Percentiles rank a stretch among this genome's conserved stretches.
Evolutionary conservation across 83 land plant genomes (phyloP).

Genomic region (Picea abies): DNA sequence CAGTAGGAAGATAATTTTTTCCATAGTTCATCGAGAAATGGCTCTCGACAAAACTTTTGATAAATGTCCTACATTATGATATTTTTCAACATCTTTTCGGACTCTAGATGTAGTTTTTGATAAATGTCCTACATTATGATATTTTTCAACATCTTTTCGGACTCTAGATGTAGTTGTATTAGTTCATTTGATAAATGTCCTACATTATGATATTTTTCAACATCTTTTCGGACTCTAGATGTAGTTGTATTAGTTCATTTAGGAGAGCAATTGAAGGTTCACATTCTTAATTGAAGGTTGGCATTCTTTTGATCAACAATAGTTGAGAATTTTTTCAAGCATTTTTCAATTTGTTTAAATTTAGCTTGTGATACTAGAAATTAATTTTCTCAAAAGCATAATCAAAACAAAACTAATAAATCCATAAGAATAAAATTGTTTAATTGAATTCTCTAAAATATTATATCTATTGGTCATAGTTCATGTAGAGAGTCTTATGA

Average conservation of each 20-base stretch:
- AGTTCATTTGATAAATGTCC: conserved; percentile 43
- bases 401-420: too few relatives aligned
- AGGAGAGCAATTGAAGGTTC: not conserved
- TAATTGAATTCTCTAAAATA: conserved; percentile 73
- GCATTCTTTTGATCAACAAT: not conserved
- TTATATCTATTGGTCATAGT: conserved; percentile 50
- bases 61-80: conserved; percentile 73
- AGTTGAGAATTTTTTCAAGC: not conserved
- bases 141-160: conserved; percentile 85
- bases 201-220: conserved; percentile 76
- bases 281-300: not conserved
- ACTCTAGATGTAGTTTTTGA: conserved; percentile 22
- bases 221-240: conserved; percentile 67
- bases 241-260: not conserved
- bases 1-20: too few relatives aligned
- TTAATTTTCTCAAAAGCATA: conserved; percentile 66
- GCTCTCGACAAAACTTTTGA: conserved; percentile 65
- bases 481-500: conserved; percentile 68
- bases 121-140: conserved; percentile 73
- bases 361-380: conserved; percentile 69
- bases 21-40: too few relatives aligned
- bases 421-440: conserved; percentile 80
- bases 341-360: conserved; percentile 22
- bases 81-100: conserved; percentile 84
- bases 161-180: conserved; percentile 6